Base-by-base conservation (phyloP, 768 basidiomycete species). In the Naematelia aurantialba region DNA sequence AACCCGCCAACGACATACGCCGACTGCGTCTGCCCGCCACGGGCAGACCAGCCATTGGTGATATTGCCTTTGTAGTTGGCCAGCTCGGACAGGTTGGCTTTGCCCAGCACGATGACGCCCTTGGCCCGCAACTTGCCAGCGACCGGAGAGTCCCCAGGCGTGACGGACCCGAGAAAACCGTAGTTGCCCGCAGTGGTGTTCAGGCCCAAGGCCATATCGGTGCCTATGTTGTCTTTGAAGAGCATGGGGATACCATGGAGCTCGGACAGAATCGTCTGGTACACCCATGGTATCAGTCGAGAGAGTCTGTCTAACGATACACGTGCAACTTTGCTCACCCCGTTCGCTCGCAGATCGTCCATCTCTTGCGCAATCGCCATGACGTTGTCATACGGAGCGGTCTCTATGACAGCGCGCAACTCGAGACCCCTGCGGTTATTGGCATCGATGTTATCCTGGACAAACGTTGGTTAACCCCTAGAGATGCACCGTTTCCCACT, bases 231-330 rank as follows among this genome's bases (percentile, higher is more conserved):
- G 45, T 75, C 72, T 60, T 74, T 72, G 52, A 74, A 45, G 3
- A 72, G 49, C 13, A 74, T 59, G 4, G 73, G 73, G 21, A 74
- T 72, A 17, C 73, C 73, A 46, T 74, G 70, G 0, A 74, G 62
- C 19, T 53, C 58, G 19, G 58, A 53, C 29, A 56, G 26, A 25
- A 64, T 30, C 19, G 60, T 54, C 55, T 50, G 26, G 2, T 14
- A 8, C 8, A 8, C 34, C 34, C 34, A 17, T 39, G 17, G 34
- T 39, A 39, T 8, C 34, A 17, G 34, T 39, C 17, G 48, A 25
- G 5, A 2, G 5, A 50, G 48, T 3, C 24, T 31, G 25, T n/a
- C n/a, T n/a, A 44, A 26, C 21, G 22, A 55, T 46, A 8, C n/a
- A 25, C n/a, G 8, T 39, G 8, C 26, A 14, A 49, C n/a, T n/a